phyloP scores from a whole-genome alignment of 2,329 filamentous ascomycete genomes.

The Calonectria leucothoes region DNA sequence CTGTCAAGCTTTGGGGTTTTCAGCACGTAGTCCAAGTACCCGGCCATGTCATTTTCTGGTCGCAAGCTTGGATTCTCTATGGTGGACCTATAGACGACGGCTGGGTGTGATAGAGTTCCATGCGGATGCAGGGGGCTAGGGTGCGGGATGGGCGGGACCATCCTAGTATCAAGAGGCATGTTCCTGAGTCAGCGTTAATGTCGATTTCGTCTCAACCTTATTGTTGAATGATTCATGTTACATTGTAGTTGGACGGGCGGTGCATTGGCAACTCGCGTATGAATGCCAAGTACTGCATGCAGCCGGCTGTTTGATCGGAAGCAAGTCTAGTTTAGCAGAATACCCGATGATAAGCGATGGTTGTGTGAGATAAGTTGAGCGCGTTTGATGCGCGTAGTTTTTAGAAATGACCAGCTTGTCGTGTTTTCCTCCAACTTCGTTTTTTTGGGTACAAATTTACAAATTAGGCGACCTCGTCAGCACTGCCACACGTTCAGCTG shows the following conservation, averaged over 20 bases:
- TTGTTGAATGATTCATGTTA: background rate
- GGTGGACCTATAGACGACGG: background rate
- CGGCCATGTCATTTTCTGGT: background rate
- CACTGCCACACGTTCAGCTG: no score
- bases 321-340: background rate
- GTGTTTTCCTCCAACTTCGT: no score
- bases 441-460: no score
- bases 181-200: background rate
- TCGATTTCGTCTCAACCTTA: background rate
- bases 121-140: background rate
- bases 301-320: background rate
- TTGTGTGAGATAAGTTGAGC: no score
- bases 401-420: no score
- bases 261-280: background rate
- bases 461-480: no score
- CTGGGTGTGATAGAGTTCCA: background rate
- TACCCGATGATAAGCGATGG: background rate
- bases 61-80: background rate
- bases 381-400: no score
- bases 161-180: background rate
- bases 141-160: background rate
- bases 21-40: background rate
- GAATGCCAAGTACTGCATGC: background rate
- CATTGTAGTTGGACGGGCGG: background rate
- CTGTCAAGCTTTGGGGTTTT: conserved; percentile 6